Conservation (phyloP, 306 rosid species). For the Vachellia collinsii region DNA sequence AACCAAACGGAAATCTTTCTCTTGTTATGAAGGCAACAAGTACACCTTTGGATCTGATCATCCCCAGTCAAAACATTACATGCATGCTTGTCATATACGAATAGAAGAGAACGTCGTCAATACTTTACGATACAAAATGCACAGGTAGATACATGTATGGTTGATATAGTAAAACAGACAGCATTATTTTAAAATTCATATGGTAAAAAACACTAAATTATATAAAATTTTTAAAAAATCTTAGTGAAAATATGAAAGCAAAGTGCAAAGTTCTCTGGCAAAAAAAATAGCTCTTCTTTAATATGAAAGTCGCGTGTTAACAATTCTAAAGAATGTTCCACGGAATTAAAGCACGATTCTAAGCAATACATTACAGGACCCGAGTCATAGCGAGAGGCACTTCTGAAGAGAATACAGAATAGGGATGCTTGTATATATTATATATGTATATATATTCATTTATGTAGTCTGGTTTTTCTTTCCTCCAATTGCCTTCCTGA, state of each 20-base stretch:
- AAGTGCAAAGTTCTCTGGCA: neutral
- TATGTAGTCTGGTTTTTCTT: neutral
- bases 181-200: neutral
- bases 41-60: no score
- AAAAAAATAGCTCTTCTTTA: neutral
- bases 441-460: neutral
- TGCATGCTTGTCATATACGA: neutral
- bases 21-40: no score
- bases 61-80: neutral
- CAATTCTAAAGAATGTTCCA: neutral
- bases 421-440: no score
- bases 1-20: no score
- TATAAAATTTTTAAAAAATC: neutral
- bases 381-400: neutral
- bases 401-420: neutral
- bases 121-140: neutral
- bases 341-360: neutral
- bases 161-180: neutral
- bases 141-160: neutral
- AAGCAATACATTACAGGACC: neutral
- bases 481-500: neutral
- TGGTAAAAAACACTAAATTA: neutral
- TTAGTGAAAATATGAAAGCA: neutral
- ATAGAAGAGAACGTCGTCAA: neutral
- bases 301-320: neutral